Conservation (phyloP, 495 filamentous ascomycete genomes). For the Physcia stellaris region DNA sequence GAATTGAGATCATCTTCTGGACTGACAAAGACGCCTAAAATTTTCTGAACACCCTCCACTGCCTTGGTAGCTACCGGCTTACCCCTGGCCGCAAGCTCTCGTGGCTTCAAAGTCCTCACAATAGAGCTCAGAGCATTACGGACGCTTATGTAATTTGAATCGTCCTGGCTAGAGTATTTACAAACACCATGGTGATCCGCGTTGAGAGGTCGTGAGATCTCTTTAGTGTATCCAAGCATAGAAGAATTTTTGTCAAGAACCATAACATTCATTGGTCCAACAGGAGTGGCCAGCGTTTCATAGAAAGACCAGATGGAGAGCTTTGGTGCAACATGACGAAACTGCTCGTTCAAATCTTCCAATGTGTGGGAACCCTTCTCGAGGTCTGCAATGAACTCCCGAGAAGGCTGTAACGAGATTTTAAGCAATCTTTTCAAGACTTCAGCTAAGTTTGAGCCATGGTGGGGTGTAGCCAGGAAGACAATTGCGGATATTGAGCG, state of each 20-base stretch:
- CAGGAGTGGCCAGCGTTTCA: slow-evolving; percentile 26
- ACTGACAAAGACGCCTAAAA: slow-evolving; percentile 4
- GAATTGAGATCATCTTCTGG: slow-evolving; percentile 3
- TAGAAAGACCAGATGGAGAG: slow-evolving; percentile 33
- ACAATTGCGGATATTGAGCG: slow-evolving; percentile 23
- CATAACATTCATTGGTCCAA: slow-evolving; percentile 20
- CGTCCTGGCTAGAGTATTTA: slow-evolving; percentile 27
- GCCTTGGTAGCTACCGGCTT: neutral
- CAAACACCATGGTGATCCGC: slow-evolving; percentile 36
- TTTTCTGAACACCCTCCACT: neutral
- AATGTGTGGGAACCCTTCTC: slow-evolving; percentile 19
- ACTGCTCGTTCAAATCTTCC: slow-evolving; percentile 35
- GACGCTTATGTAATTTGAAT: slow-evolving; percentile 29
- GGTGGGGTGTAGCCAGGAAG: slow-evolving; percentile 37
- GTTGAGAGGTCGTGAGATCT: slow-evolving; percentile 25
- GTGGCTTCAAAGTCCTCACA: neutral
- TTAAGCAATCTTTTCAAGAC: slow-evolving; percentile 22
- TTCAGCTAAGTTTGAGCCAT: slow-evolving; percentile 30
- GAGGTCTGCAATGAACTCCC: slow-evolving; percentile 32
- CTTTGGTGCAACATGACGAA: slow-evolving; percentile 24
- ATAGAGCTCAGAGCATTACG: slow-evolving; percentile 22
- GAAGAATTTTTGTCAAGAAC: slow-evolving; percentile 33
- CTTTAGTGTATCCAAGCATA: slow-evolving; percentile 28
- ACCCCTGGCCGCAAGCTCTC: neutral
- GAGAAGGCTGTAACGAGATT: slow-evolving; percentile 12